Evolutionary conservation across 2,329 filamentous ascomycete species (phyloP).

Genomic region (Ophiostoma tasmaniense): DNA sequence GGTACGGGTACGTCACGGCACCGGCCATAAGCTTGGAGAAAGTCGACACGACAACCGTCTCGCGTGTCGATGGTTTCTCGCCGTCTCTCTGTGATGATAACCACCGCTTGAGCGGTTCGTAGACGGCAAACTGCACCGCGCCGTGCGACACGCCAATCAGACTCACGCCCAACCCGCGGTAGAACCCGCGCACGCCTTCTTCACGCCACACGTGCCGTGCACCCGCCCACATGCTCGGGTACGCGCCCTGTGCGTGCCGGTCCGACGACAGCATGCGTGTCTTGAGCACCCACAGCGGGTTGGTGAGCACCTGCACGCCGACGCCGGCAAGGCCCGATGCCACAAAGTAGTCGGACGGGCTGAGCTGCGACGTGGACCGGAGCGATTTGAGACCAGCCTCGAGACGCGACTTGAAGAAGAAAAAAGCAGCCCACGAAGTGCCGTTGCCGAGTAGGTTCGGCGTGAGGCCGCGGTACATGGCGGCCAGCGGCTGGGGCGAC

Average conservation of each 20-base stretch:
- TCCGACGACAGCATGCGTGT: conserved; percentile 92
- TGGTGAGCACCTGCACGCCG: conserved; percentile 73
- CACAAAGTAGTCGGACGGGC: conserved; percentile 68
- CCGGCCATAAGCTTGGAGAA: conserved; percentile 80
- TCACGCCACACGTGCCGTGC: conserved; percentile 54
- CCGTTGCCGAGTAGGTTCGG: conserved; percentile 90
- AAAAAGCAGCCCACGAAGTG: conserved; percentile 85
- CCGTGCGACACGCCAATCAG: conserved; percentile 84
- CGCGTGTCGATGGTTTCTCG: conserved; percentile 58
- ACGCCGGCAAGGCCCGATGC: conserved; percentile 64
- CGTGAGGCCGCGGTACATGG: conserved; percentile 80
- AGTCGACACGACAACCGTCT: conserved; percentile 69
- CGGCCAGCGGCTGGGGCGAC: conserved; percentile 50
- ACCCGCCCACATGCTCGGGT: conserved; percentile 67
- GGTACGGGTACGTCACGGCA: conserved; percentile 88
- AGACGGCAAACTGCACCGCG: conserved; percentile 91
- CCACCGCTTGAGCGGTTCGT: conserved; percentile 58
- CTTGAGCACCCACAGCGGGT: conserved; percentile 97
- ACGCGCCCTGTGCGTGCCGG: conserved; percentile 64
- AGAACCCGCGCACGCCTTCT: conserved; percentile 75
- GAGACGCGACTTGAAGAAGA: conserved; percentile 60
- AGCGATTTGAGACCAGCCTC: conserved; percentile 34
- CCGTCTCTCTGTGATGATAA: background rate
- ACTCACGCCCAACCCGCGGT: conserved; percentile 75
- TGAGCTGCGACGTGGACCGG: conserved; percentile 30